A percentile compares a stretch with the other conserved stretches of the same genome.
phyloP scores from a whole-genome alignment of 495 filamentous ascomycete genomes.

The Penicillium daleae region DNA sequence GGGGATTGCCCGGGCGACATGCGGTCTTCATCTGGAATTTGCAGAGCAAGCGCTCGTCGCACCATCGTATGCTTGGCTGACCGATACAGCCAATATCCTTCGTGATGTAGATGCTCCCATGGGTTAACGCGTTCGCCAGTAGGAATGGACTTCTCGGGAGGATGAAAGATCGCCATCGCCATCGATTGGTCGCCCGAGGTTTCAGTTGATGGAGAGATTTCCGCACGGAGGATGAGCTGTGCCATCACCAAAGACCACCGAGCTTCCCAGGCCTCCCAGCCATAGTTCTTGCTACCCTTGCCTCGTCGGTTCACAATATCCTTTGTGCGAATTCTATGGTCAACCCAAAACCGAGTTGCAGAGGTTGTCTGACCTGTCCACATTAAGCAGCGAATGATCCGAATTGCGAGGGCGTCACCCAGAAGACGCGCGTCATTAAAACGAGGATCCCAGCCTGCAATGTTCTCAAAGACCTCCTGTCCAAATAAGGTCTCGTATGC shows the following conservation, averaged over 20 bases:
- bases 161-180: slow-evolving; percentile 53
- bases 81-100: slow-evolving; percentile 82
- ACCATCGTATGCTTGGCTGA: slow-evolving; percentile 67
- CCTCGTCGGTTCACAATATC: slow-evolving; percentile 81
- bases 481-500: slow-evolving; percentile 82
- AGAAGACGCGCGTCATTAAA: slow-evolving; percentile 86
- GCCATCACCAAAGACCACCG: slow-evolving; percentile 84
- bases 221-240: slow-evolving; percentile 68
- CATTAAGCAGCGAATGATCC: slow-evolving; percentile 77
- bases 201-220: slow-evolving; percentile 45
- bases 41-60: slow-evolving; percentile 62
- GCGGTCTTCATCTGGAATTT: slow-evolving; percentile 77
- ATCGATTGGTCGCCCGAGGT: slow-evolving; percentile 14
- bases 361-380: slow-evolving; percentile 74
- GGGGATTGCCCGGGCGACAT: slow-evolving; percentile 66
- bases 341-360: slow-evolving; percentile 75
- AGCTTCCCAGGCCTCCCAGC: slow-evolving; percentile 87
- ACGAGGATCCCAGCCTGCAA: slow-evolving; percentile 80
- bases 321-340: slow-evolving; percentile 68
- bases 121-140: slow-evolving; percentile 68
- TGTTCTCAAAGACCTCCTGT: slow-evolving; percentile 81
- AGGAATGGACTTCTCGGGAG: slow-evolving; percentile 69
- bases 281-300: slow-evolving; percentile 79
- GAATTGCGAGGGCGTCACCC: slow-evolving; percentile 76
- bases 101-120: slow-evolving; percentile 82